Percentiles rank a stretch among this genome's conserved stretches.
phyloP scores from a whole-genome alignment of 73 alveolate genomes.

The Paramecium sonneborni region DNA sequence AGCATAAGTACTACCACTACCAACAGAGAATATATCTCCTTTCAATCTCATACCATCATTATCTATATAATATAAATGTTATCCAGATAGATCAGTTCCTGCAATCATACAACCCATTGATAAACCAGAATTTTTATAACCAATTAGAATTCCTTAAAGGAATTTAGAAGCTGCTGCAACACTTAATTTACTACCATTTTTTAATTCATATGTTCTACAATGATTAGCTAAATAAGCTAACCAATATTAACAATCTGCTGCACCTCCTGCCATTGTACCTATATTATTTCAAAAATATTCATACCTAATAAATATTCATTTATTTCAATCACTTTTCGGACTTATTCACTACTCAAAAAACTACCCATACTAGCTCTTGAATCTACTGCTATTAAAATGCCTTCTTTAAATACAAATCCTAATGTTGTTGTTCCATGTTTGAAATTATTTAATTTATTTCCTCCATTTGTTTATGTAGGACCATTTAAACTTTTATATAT shows the following conservation, averaged over 20 bases:
- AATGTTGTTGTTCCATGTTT: slow-evolving; percentile 97
- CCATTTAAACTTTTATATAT: background rate
- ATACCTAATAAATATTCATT: slow-evolving; percentile 96
- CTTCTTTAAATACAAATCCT: slow-evolving; percentile 94
- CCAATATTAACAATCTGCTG: slow-evolving; percentile 99
- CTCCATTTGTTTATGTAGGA: background rate
- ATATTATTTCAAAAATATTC: background rate
- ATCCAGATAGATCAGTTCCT: slow-evolving; percentile 97
- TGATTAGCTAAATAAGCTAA: slow-evolving; percentile 94
- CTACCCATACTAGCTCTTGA: slow-evolving; percentile 99
- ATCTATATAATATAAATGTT: slow-evolving; percentile 94
- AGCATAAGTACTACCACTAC: slow-evolving; percentile 97
- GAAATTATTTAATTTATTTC: slow-evolving; percentile 83
- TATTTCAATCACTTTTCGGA: slow-evolving; percentile 97
- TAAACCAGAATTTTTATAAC: slow-evolving; percentile 97
- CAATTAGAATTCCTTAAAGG: slow-evolving; percentile 87
- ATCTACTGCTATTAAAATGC: slow-evolving; percentile 99
- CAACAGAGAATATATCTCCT: slow-evolving; percentile 97
- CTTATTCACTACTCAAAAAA: slow-evolving; percentile 94
- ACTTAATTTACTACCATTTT: slow-evolving; percentile 91
- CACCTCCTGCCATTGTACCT: slow-evolving; percentile 99
- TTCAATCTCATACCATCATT: slow-evolving; percentile 97
- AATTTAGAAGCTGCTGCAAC: slow-evolving; percentile 98
- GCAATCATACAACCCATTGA: slow-evolving; percentile 99
- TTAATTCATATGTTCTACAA: slow-evolving; percentile 96